Evolutionary conservation across 2,329 filamentous ascomycete genomes (phyloP).

Genomic region (Neonectria faginata): DNA sequence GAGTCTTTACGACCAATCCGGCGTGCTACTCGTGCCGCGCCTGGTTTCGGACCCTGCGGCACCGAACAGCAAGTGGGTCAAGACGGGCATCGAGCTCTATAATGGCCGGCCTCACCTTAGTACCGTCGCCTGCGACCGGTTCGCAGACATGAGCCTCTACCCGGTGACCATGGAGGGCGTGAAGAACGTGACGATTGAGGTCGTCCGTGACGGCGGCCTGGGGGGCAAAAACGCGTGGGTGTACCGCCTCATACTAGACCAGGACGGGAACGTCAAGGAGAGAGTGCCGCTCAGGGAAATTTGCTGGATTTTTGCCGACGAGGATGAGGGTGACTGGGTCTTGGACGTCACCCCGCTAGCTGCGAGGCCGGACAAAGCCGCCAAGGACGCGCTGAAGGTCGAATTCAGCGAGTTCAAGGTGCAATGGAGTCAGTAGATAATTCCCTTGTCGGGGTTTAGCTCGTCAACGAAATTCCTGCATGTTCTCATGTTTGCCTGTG

Average conservation of each 20-base stretch:
- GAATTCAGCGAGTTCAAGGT: conserved; percentile 5
- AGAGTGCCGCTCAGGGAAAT: conserved; percentile 8
- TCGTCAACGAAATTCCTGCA: too few species aligned
- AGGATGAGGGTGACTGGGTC: conserved; percentile 7
- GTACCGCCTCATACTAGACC: conserved; percentile 5
- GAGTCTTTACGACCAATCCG: conserved; percentile 1
- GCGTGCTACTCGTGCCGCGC: conserved; percentile 4
- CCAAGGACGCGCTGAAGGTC: conserved; percentile 5
- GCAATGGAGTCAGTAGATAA: conserved; percentile 2
- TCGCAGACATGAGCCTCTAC: neutral
- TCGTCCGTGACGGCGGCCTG: neutral
- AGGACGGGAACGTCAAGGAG: conserved; percentile 5
- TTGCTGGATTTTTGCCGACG: conserved; percentile 7
- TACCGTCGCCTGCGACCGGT: neutral
- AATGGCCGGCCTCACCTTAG: conserved; percentile 1
- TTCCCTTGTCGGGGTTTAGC: neutral
- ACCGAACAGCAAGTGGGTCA: conserved; percentile 5
- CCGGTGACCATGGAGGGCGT: neutral
- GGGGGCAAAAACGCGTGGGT: conserved; percentile 2
- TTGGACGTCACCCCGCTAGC: conserved; percentile 3
- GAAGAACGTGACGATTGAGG: neutral
- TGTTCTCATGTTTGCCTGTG: too few species aligned
- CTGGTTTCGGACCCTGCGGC: neutral
- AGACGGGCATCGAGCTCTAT: conserved; percentile 4
- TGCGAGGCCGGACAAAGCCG: conserved; percentile 3